Evolutionary conservation across 805 yeast genomes (phyloP).

Genomic region (Priceomyces carsonii): DNA sequence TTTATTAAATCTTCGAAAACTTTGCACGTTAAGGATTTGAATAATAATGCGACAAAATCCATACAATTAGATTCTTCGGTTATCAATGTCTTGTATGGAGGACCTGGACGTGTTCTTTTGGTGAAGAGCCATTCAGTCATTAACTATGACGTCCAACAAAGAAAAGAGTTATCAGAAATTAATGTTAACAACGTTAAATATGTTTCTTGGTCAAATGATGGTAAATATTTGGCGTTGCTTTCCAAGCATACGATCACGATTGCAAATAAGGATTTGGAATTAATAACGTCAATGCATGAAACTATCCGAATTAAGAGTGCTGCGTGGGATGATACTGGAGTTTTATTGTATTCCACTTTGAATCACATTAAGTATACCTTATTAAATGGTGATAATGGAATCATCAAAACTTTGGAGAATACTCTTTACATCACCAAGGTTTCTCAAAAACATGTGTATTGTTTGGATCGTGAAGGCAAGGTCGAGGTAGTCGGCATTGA

Average conservation of each 20-base stretch:
- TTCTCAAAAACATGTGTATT: slow-evolving; percentile 67
- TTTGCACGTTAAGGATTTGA: slow-evolving; percentile 83
- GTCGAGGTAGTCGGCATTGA: slow-evolving; percentile 80
- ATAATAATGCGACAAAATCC: slow-evolving; percentile 77
- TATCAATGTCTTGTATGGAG: slow-evolving; percentile 72
- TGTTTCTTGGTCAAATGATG: slow-evolving; percentile 85
- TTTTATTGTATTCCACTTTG: slow-evolving; percentile 87
- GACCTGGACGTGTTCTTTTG: slow-evolving; percentile 80
- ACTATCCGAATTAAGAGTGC: slow-evolving; percentile 96
- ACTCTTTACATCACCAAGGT: slow-evolving; percentile 82
- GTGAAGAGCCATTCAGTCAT: slow-evolving; percentile 72
- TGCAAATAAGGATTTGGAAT: slow-evolving; percentile 75
- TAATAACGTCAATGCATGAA: slow-evolving; percentile 86
- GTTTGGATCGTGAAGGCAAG: slow-evolving; percentile 82
- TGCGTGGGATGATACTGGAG: slow-evolving; percentile 95
- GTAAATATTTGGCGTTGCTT: slow-evolving; percentile 81
- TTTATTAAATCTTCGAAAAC: slow-evolving; percentile 62
- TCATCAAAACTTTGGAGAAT: slow-evolving; percentile 86
- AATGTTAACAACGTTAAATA: slow-evolving; percentile 81
- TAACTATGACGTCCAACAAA: slow-evolving; percentile 90
- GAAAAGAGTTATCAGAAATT: slow-evolving; percentile 69
- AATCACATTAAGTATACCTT: slow-evolving; percentile 94
- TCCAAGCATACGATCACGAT: slow-evolving; percentile 92
- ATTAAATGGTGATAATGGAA: slow-evolving; percentile 93
- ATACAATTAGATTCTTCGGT: slow-evolving; percentile 69